phyloP scores from a whole-genome alignment of 148 eudicot genomes.

The Nepenthes gracilis region DNA sequence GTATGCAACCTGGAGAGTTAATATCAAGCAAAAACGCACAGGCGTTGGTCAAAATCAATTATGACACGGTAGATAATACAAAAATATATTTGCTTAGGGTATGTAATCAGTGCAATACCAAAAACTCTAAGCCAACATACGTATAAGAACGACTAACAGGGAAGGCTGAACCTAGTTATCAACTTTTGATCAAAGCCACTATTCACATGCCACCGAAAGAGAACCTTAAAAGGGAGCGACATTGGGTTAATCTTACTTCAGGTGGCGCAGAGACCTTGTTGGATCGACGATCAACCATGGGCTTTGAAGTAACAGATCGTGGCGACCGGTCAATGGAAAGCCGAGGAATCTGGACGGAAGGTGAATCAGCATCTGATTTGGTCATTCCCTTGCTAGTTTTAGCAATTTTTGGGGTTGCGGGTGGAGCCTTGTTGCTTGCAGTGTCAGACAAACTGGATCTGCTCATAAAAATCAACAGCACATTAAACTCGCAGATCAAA shows the following conservation, averaged over 20 bases:
- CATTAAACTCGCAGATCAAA: conserved; percentile 10
- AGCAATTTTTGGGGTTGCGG: conserved; percentile 53
- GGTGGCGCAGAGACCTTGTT: conserved; percentile 44
- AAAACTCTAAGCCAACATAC: too few species aligned
- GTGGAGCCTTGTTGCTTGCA: conserved; percentile 44
- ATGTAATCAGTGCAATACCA: too few species aligned
- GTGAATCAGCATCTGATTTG: conserved; percentile 66
- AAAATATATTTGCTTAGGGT: too few species aligned
- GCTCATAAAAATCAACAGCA: conserved; percentile 11
- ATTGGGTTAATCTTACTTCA: conserved; percentile 35
- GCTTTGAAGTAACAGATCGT: conserved; percentile 44
- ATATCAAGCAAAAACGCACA: too few species aligned
- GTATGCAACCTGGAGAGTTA: too few species aligned
- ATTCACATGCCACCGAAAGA: too few species aligned
- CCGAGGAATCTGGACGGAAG: conserved; percentile 44
- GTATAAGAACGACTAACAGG: too few species aligned
- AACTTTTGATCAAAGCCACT: too few species aligned
- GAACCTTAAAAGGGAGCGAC: neutral
- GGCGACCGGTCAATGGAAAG: conserved; percentile 61
- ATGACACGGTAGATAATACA: neutral
- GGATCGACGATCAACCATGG: conserved; percentile 39
- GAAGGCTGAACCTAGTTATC: too few species aligned
- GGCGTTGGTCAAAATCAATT: neutral
- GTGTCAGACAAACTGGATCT: conserved; percentile 65
- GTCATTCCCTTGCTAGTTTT: conserved; percentile 37